Evolutionary conservation across 352 stramenopile genomes (phyloP).

Genomic region (Phytophthora foliorum): DNA sequence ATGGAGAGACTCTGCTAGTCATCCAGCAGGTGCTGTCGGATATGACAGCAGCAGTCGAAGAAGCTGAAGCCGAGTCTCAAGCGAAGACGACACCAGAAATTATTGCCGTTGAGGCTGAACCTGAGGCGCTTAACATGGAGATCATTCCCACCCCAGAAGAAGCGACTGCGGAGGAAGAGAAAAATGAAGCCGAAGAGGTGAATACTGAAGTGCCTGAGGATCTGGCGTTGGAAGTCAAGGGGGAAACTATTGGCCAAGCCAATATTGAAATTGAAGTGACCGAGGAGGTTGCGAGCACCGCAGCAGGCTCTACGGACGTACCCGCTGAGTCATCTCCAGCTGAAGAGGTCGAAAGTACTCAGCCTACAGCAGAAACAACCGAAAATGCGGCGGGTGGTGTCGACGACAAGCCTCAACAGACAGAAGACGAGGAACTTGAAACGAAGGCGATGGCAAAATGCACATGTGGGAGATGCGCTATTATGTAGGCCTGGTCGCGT

Average conservation of each 20-base stretch:
- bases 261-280: conserved; percentile 30
- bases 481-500: conserved; percentile 58
- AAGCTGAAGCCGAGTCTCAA: conserved; percentile 13
- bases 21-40: conserved; percentile 28
- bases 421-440: conserved; percentile 56
- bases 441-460: conserved; percentile 75
- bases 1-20: conserved; percentile 20
- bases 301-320: neutral
- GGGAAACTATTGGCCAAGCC: conserved; percentile 9
- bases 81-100: neutral
- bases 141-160: neutral
- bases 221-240: conserved; percentile 3
- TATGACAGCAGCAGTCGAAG: conserved; percentile 25
- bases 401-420: conserved; percentile 4
- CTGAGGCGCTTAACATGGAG: conserved; percentile 1
- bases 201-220: neutral
- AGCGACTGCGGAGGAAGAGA: neutral
- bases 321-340: conserved; percentile 7
- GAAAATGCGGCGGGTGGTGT: conserved; percentile 13
- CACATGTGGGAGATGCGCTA: conserved; percentile 64
- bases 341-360: conserved; percentile 16
- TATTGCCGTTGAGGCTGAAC: conserved; percentile 5
- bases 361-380: conserved; percentile 13
- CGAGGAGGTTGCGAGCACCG: neutral
- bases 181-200: neutral